These are phyloP conservation scores for Didymella arachidicola DNA, from an alignment of 2,329 filamentous ascomycete species.

Conservation along the genomic window DNA sequence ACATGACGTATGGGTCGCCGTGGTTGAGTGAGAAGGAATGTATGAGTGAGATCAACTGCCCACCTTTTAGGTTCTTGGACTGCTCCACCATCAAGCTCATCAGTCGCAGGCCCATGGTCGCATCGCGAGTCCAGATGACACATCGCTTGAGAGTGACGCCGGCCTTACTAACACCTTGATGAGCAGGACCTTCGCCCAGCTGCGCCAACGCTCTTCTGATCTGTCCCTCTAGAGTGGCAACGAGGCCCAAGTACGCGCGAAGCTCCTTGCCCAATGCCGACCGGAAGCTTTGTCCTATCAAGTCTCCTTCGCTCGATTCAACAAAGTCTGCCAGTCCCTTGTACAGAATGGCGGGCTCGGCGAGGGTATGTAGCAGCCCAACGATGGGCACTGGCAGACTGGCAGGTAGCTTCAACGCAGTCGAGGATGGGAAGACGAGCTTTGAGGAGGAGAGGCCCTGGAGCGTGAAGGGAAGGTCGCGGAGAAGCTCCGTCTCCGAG, in stretches of 20 bases:
- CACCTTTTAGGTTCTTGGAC: constrained; percentile 81
- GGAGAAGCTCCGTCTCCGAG: constrained; percentile 57
- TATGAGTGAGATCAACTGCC: constrained; percentile 90
- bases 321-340: constrained; percentile 81
- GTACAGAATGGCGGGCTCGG: constrained; percentile 94
- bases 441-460: constrained; percentile 91
- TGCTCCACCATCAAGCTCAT: constrained; percentile 96
- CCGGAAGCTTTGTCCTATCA: constrained; percentile 91
- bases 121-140: constrained; percentile 96
- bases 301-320: constrained; percentile 78
- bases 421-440: constrained; percentile 74
- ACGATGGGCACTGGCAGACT: constrained; percentile 84
- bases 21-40: constrained; percentile 93
- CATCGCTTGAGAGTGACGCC: constrained; percentile 95
- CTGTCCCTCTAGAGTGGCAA: constrained; percentile 91
- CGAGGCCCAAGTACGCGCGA: constrained; percentile 85
- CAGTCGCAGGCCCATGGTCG: constrained; percentile 90
- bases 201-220: constrained; percentile 82
- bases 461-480: constrained; percentile 87
- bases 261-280: constrained; percentile 86
- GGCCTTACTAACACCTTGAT: constrained; percentile 78
- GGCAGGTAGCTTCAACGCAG: constrained; percentile 76
- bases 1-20: constrained; percentile 91
- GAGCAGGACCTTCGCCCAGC: constrained; percentile 72
- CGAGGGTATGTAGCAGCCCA: constrained; percentile 85